A percentile compares a stretch with the other conserved stretches of the same genome.
Evolutionary conservation across 2,329 filamentous ascomycete genomes (phyloP).

Genomic region (Cyclaneusma minus): DNA sequence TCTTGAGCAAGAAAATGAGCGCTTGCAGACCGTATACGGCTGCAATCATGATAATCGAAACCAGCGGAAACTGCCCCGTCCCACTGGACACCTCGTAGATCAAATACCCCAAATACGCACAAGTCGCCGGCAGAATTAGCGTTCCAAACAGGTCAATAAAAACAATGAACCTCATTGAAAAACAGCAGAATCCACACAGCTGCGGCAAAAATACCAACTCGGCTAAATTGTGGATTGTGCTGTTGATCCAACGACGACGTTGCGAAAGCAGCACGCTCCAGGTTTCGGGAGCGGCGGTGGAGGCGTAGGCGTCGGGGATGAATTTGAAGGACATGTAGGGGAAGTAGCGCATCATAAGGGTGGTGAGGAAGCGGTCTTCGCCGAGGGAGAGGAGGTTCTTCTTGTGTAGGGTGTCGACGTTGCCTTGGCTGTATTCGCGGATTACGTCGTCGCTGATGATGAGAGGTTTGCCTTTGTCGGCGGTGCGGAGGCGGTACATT

Average conservation of each 20-base stretch:
- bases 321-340: slow-evolving; percentile 94
- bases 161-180: slow-evolving; percentile 94
- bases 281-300: slow-evolving; percentile 83
- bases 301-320: slow-evolving; percentile 79
- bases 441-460: slow-evolving; percentile 87
- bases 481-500: slow-evolving; percentile 94
- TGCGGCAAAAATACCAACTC: slow-evolving; percentile 84
- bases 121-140: slow-evolving; percentile 79
- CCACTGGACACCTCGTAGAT: slow-evolving; percentile 62
- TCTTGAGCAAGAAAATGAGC: slow-evolving; percentile 88
- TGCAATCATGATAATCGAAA: slow-evolving; percentile 80
- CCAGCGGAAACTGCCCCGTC: slow-evolving; percentile 62
- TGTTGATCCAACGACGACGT: slow-evolving; percentile 98
- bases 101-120: slow-evolving; percentile 72
- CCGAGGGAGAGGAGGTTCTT: slow-evolving; percentile 86
- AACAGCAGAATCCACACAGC: slow-evolving; percentile 97
- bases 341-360: slow-evolving; percentile 96
- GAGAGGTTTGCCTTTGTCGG: slow-evolving; percentile 83
- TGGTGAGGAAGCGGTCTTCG: slow-evolving; percentile 94
- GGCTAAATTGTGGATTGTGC: slow-evolving; percentile 88
- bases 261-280: slow-evolving; percentile 95
- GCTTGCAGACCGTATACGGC: slow-evolving; percentile 92
- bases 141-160: slow-evolving; percentile 90
- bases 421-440: slow-evolving; percentile 72
- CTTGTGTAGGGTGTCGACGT: slow-evolving; percentile 88